Base-by-base conservation (phyloP, 371 early-diverging fungal genomes). In the Entomophthora muscae region DNA sequence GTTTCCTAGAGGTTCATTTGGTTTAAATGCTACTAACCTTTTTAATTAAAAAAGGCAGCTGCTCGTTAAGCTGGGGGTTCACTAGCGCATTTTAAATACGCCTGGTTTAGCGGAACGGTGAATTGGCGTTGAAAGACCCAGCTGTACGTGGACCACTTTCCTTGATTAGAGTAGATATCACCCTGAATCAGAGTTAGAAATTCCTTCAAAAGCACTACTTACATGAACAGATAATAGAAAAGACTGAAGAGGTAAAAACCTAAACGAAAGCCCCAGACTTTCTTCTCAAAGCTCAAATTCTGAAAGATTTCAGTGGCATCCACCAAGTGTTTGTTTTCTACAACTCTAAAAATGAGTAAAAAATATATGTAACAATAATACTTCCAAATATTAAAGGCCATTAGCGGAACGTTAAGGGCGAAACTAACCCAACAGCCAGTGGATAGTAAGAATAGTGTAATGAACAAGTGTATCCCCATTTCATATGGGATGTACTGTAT, bases 271-370 rank as follows among this genome's bases (percentile, higher is more conserved):
- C 63, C 63, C 63, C 63, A 63, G 17, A 23, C 31, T 30, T 17
- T 23, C n/a, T 63, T 63, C 31, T 52, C n/a, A 12, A 31, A 27
- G 5, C 27, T 53, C 52, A 63, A 13, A 54, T 54, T 63, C 12
- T 53, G 52, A 54, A 53, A 63, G 5, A 63, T 54, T 63, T 63
- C 63, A 21, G 63, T 63, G 26, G 63, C 53, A 29, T 63, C 63
- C 27, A 63, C 12, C 23, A 1, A 27, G 54, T 29, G 52, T n/a
- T 55, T 32, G 7, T 63, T 63, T 54, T 63, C 17, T 24, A 63
- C 52, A n/a, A 52, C 53, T 63, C 24, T 63, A 63, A 55, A 26
- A 27, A 52, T 52, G 21, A 63, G 23, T 55, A 17, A 2, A 26
- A 52, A 53, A 21, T 5, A 17, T 2, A 12, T 30, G 7, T 33